Percentiles rank a stretch among this genome's conserved stretches.
phyloP scores from a whole-genome alignment of 306 rosid genomes.

The Abrus precatorius region DNA sequence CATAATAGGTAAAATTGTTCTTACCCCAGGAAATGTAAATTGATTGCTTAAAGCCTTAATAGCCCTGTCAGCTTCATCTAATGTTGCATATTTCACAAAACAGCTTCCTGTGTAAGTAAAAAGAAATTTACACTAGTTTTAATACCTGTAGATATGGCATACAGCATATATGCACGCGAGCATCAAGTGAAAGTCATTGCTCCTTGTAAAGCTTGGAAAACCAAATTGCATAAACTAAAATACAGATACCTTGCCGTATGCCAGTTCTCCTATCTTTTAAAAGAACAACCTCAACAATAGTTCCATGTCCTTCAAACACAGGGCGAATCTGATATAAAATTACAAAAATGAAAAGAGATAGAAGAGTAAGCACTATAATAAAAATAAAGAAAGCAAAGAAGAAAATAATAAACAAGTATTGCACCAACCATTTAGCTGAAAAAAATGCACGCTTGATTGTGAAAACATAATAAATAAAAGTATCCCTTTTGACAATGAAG shows the following conservation, averaged over 20 bases:
- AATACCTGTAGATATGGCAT: constrained; percentile 27
- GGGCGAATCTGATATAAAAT: constrained; percentile 64
- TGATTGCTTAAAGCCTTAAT: constrained; percentile 75
- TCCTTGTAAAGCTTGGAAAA: constrained; percentile 37
- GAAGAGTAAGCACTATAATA: constrained; percentile 31
- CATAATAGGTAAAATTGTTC: constrained; percentile 43
- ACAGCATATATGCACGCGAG: constrained; percentile 30
- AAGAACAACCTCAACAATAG: constrained; percentile 77
- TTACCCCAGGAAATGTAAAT: constrained; percentile 82
- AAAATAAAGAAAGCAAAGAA: constrained; percentile 17
- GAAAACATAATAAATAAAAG: constrained; percentile 21
- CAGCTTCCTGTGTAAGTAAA: constrained; percentile 75
- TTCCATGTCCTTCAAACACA: constrained; percentile 78
- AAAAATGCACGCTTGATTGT: constrained; percentile 22
- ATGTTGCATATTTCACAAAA: constrained; percentile 81
- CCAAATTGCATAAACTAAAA: constrained; percentile 32
- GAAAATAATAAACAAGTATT: constrained; percentile 24
- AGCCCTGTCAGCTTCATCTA: constrained; percentile 82
- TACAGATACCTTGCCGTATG: constrained; percentile 71
- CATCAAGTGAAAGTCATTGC: constrained; percentile 26
- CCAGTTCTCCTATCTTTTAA: constrained; percentile 82
- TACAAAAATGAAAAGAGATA: constrained; percentile 16
- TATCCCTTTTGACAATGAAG: neutral
- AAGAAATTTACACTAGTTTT: constrained; percentile 41
- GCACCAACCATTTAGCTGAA: constrained; percentile 10